Evolutionary conservation across 768 basidiomycete genomes (phyloP).

Genomic region (Naganishia kalamii): DNA sequence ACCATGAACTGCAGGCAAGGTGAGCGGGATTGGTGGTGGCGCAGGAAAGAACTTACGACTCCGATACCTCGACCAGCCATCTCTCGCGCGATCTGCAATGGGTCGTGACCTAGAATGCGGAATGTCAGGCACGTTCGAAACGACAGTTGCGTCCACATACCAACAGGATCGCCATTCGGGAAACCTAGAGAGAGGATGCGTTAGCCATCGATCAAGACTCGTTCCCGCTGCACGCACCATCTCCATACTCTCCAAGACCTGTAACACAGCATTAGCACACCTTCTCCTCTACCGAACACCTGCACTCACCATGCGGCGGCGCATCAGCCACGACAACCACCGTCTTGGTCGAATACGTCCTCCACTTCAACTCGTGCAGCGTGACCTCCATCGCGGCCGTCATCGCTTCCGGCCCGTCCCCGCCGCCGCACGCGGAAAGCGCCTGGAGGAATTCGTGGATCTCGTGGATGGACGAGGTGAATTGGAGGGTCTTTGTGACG

Average conservation of each 20-base stretch:
- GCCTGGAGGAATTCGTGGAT: constrained; percentile 26
- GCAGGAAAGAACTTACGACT: constrained; percentile 54
- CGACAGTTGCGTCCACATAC: not conserved
- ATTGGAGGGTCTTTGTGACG: constrained; percentile 85
- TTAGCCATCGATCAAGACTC: constrained; percentile 15
- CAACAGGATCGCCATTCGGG: constrained; percentile 66
- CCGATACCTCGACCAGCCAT: constrained; percentile 92
- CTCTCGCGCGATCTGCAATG: constrained; percentile 70
- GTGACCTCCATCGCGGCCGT: constrained; percentile 86
- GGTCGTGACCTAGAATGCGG: constrained; percentile 55
- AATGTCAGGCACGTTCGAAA: too few relatives aligned
- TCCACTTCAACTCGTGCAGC: constrained; percentile 77
- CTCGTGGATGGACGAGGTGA: constrained; percentile 78
- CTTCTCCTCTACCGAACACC: constrained; percentile 7
- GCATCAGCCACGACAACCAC: constrained; percentile 94
- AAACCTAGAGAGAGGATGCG: constrained; percentile 48
- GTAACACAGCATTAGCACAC: constrained; percentile 14
- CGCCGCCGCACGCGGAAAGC: constrained; percentile 41
- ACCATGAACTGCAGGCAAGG: constrained; percentile 72
- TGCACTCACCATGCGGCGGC: constrained; percentile 71
- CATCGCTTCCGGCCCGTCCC: constrained; percentile 91
- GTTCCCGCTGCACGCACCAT: constrained; percentile 44
- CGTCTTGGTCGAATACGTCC: constrained; percentile 84
- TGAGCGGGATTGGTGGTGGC: not conserved
- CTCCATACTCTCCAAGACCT: constrained; percentile 83